These are phyloP conservation scores for Nitzschia putrida DNA, from an alignment of 108 stramenopile species.

Conservation along the genomic window DNA sequence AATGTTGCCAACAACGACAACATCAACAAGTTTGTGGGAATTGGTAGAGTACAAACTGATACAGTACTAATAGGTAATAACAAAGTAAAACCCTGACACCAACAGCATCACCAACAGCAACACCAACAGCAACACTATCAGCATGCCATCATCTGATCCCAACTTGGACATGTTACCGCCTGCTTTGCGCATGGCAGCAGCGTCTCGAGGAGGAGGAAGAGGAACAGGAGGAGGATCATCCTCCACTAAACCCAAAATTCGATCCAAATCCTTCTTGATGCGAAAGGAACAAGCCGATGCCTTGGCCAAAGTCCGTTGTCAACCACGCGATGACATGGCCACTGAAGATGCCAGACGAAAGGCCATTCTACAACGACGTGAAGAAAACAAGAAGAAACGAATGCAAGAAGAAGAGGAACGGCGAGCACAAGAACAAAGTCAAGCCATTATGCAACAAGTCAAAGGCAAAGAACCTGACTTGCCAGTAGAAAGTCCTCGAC, in stretches of 20 bases:
- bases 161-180: constrained; percentile 19
- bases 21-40: no score
- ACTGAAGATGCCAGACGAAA: constrained; percentile 11
- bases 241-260: not conserved
- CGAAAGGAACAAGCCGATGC: constrained; percentile 20
- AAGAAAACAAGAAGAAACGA: not conserved
- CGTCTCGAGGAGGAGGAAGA: constrained; percentile 1
- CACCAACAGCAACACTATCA: no score
- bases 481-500: not conserved
- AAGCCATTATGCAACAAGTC: not conserved
- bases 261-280: constrained; percentile 7
- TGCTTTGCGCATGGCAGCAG: constrained; percentile 17
- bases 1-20: no score
- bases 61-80: no score
- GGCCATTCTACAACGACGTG: not conserved
- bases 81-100: no score
- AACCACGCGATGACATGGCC: constrained; percentile 5
- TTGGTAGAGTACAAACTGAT: no score
- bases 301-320: constrained; percentile 17
- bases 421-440: constrained; percentile 3
- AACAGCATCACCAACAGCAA: no score
- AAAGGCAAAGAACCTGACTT: not conserved
- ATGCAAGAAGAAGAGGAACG: constrained; percentile 3
- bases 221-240: not conserved
- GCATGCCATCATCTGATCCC: constrained; percentile 2